Evolutionary conservation across 148 eudicot genomes (phyloP).

Genomic region (Camellia granthamiana): DNA sequence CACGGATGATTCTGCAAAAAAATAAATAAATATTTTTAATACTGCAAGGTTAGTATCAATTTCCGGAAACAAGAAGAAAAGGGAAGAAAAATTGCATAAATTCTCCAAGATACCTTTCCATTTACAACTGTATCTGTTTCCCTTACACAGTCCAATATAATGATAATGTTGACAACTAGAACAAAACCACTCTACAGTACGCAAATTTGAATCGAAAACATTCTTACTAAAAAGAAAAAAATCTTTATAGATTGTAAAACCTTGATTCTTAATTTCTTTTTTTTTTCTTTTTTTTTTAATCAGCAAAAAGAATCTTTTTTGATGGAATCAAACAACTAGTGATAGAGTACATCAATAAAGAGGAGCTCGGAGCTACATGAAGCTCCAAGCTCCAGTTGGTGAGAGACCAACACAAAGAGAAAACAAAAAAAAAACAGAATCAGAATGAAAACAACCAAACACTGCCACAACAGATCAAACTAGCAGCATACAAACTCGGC

Average conservation of each 20-base stretch:
- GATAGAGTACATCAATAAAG: too few relatives aligned
- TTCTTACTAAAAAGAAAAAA: not conserved
- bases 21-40: not conserved
- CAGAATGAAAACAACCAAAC: too few relatives aligned
- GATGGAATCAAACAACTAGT: too few relatives aligned
- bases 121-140: not conserved
- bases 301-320: too few relatives aligned
- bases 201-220: not conserved
- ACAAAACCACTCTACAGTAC: not conserved
- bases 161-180: not conserved
- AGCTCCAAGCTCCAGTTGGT: too few relatives aligned
- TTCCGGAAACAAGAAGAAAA: not conserved
- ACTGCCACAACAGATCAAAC: too few relatives aligned
- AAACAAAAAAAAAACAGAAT: too few relatives aligned
- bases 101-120: not conserved
- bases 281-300: too few relatives aligned
- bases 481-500: too few relatives aligned
- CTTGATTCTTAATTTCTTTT: not conserved
- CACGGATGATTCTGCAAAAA: constrained; percentile 81
- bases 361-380: too few relatives aligned
- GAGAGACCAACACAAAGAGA: too few relatives aligned
- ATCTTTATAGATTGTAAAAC: not conserved
- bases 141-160: not conserved
- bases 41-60: not conserved
- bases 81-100: not conserved